These are phyloP conservation scores for Populus nigra DNA, from an alignment of 345 rosid genomes.

Conservation along the genomic window DNA sequence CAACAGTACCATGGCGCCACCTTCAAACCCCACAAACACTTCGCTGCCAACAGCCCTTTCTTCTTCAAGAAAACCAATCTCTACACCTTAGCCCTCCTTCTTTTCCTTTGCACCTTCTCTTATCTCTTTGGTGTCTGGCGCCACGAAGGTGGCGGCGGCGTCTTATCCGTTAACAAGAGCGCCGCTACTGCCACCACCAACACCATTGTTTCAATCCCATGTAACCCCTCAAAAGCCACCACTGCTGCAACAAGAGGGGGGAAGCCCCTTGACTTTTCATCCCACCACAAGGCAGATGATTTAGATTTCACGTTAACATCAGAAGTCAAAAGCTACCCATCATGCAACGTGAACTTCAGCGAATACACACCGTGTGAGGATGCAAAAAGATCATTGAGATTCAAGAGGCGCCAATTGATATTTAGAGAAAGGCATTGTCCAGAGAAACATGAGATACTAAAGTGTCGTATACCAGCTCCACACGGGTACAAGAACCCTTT, in stretches of 20 bases:
- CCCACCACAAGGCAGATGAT: slow-evolving; percentile 13
- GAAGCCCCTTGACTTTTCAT: slow-evolving; percentile 11
- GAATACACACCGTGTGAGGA: slow-evolving; percentile 60
- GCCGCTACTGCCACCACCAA: neutral
- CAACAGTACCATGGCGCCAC: slow-evolving; percentile 9
- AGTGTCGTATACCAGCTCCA: slow-evolving; percentile 32
- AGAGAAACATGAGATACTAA: slow-evolving; percentile 20
- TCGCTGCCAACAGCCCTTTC: neutral
- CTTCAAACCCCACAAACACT: slow-evolving; percentile 24
- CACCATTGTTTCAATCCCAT: slow-evolving; percentile 2
- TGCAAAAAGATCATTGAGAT: slow-evolving; percentile 27
- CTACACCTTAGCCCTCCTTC: slow-evolving; percentile 20
- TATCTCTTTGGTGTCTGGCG: slow-evolving; percentile 44
- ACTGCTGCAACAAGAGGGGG: neutral
- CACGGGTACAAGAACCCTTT: slow-evolving; percentile 35
- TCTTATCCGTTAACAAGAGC: neutral
- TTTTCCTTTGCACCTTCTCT: slow-evolving; percentile 40
- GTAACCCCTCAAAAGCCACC: slow-evolving; percentile 11
- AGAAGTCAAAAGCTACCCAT: slow-evolving; percentile 20
- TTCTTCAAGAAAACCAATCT: slow-evolving; percentile 18
- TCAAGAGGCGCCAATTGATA: slow-evolving; percentile 22
- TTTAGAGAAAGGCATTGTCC: slow-evolving; percentile 46
- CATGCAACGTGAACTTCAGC: slow-evolving; percentile 34
- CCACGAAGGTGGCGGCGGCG: neutral
- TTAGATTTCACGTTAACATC: neutral